Base-by-base conservation (phyloP, 148 eudicot genomes). In the Euryodendron excelsum region DNA sequence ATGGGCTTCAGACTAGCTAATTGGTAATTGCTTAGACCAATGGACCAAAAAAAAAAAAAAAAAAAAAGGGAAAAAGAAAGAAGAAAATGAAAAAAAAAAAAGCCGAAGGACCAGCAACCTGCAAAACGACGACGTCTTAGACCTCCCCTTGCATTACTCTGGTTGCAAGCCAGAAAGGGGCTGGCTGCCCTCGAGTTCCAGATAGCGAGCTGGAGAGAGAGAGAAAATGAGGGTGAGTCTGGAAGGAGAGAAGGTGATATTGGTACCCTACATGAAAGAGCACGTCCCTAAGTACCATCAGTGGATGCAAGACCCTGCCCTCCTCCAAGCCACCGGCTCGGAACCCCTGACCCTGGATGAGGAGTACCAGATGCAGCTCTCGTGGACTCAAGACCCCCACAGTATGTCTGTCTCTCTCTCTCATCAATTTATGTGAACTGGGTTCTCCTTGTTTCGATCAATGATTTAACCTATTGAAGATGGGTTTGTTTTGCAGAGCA, bases 341-440 rank as follows among this genome's bases (percentile, higher is more conserved):
- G 98, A 94, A 79, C 96, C 98, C 5, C 94, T 94, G 1, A 86
- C 93, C 27, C 93, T 94, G 39, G 86, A 89, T 1, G 84, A 92
- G 71, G 97, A 94, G 80, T 94, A 88, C 64, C 86, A 89, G 33
- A 94, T 94, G 97, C 98, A 92, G 81, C 87, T 90, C 75, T 85
- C 99, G n/a, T 95, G 99, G 99, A 82, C 89, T 70, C 96, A 89
- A 82, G 97, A 95, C 79, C 90, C 96, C 67, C 76, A 78, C 62
- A 95, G 98, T 94, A 80, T n/a, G n/a, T 18, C 47, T 10, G 31
- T 23, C 37, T 48, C 37, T 70, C 44, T 28, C 20, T 48, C 75
- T 30, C 37, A 36, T 55, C 77, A 27, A 14, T 12, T 33, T 39
- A 0, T 74, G 15, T 25, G 59, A 27, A 30, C 31, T 73, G 47